These are phyloP conservation scores for Nitzschia putrida DNA, from an alignment of 108 stramenopile genomes.

Conservation along the genomic window DNA sequence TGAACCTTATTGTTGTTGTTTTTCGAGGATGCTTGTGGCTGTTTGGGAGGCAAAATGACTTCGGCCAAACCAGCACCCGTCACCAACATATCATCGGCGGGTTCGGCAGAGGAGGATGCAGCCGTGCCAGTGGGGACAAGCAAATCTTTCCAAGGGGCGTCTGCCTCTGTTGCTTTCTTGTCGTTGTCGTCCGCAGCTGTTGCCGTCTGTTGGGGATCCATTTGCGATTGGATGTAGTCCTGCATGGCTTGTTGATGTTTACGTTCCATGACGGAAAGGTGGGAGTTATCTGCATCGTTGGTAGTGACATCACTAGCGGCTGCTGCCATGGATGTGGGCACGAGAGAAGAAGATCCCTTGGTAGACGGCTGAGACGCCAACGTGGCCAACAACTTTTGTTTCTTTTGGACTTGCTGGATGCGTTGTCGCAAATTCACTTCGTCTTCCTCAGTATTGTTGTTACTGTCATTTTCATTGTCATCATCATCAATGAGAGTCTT, in stretches of 20 bases:
- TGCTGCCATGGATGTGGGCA: not conserved
- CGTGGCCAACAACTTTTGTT: slow-evolving; percentile 24
- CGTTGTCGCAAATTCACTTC: not conserved
- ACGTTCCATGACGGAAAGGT: slow-evolving; percentile 2
- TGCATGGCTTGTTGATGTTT: slow-evolving; percentile 40
- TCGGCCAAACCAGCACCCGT: slow-evolving; percentile 35
- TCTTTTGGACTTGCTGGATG: slow-evolving; percentile 24
- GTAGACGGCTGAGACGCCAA: not conserved
- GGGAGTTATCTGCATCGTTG: too few species aligned
- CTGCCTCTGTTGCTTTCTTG: not conserved
- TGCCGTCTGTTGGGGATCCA: slow-evolving; percentile 19
- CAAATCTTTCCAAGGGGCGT: too few species aligned
- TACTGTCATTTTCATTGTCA: not conserved
- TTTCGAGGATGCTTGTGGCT: not conserved
- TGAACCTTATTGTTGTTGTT: not conserved
- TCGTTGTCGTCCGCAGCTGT: not conserved
- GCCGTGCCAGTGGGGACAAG: too few species aligned
- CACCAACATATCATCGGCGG: slow-evolving; percentile 27
- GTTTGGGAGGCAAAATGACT: slow-evolving; percentile 27
- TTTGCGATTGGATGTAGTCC: slow-evolving; percentile 14
- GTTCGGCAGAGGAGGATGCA: not conserved
- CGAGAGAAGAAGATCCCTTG: slow-evolving; percentile 1
- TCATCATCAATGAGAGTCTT: not conserved
- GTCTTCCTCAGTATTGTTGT: slow-evolving; percentile 1
- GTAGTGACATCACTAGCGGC: not conserved